Percentiles rank a stretch among this genome's conserved stretches.
Conservation (phyloP, 2,329 filamentous ascomycete species). For the Pseudogymnoascus sp. region DNA sequence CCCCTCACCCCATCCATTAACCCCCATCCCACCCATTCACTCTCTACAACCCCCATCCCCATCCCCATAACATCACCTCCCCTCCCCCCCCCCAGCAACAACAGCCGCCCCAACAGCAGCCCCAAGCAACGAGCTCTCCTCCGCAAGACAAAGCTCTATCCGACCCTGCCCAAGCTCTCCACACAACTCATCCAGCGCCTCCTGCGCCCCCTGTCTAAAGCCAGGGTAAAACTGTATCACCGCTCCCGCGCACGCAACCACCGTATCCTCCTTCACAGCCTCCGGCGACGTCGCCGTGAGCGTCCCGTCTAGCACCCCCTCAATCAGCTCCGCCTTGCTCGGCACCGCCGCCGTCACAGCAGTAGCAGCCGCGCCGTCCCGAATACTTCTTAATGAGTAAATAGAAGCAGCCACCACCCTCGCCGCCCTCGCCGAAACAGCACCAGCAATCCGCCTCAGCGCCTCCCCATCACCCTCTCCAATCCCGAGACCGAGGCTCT, state of each 20-base stretch:
- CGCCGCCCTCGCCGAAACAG: not conserved
- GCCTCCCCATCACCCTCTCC: not conserved
- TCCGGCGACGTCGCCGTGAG: not conserved
- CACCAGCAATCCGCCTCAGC: not conserved
- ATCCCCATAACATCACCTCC: not conserved
- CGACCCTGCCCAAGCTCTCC: constrained; percentile 28
- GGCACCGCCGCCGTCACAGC: constrained; percentile 22
- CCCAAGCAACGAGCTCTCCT: constrained; percentile 66
- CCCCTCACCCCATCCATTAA: not conserved
- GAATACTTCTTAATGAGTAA: not conserved
- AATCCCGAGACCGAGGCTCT: not conserved
- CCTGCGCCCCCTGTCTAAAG: constrained; percentile 54
- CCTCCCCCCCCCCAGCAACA: not conserved
- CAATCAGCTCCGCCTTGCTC: constrained; percentile 39
- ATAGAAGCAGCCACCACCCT: not conserved
- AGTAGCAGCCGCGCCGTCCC: not conserved
- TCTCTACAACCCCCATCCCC: not conserved
- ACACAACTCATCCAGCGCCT: constrained; percentile 50
- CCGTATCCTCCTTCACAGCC: constrained; percentile 34
- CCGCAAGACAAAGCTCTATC: constrained; percentile 57
- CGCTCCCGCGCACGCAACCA: constrained; percentile 70
- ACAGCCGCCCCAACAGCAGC: constrained; percentile 60
- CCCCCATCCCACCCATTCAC: not conserved
- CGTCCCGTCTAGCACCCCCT: not conserved
- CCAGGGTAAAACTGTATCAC: constrained; percentile 71